These are phyloP conservation scores for Cercospora sp. DNA, from an alignment of 2,329 filamentous ascomycete genomes.

Conservation along the genomic window DNA sequence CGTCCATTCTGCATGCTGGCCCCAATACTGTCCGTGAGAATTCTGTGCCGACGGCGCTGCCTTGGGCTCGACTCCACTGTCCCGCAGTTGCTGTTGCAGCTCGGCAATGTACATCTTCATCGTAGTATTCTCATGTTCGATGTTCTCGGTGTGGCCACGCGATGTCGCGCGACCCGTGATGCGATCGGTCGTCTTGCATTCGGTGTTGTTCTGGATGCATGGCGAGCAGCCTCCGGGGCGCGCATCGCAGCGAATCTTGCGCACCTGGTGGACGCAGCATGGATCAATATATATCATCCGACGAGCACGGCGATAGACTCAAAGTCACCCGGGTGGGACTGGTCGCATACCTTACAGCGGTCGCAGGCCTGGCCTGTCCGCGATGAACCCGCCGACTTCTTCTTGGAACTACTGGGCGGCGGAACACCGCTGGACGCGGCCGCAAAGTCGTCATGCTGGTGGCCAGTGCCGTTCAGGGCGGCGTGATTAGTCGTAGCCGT, in stretches of 20 bases:
- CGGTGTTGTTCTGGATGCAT: constrained; percentile 71
- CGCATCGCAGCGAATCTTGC: constrained; percentile 86
- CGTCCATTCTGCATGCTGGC: constrained; percentile 13
- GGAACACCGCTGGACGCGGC: not conserved
- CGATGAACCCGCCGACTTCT: constrained; percentile 56
- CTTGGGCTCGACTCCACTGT: constrained; percentile 59
- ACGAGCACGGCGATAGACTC: not conserved
- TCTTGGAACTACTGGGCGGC: constrained; percentile 16
- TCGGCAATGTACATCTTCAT: constrained; percentile 67
- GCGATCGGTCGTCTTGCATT: constrained; percentile 83
- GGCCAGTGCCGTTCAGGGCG: not conserved
- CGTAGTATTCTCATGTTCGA: constrained; percentile 70
- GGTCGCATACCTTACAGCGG: constrained; percentile 69
- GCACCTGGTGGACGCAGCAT: constrained; percentile 54
- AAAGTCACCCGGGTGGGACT: not conserved
- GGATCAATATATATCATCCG: not conserved
- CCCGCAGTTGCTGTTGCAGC: constrained; percentile 65
- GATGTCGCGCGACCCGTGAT: constrained; percentile 79
- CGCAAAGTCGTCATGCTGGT: not conserved
- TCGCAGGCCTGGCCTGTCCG: constrained; percentile 84
- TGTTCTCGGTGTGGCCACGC: constrained; percentile 73
- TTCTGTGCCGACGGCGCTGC: constrained; percentile 19
- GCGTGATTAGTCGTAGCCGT: not conserved
- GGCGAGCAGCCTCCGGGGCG: constrained; percentile 78
- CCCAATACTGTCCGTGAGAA: constrained; percentile 16